Conservation (phyloP, 2,329 filamentous ascomycete genomes). For the Botrytis fragariae region DNA sequence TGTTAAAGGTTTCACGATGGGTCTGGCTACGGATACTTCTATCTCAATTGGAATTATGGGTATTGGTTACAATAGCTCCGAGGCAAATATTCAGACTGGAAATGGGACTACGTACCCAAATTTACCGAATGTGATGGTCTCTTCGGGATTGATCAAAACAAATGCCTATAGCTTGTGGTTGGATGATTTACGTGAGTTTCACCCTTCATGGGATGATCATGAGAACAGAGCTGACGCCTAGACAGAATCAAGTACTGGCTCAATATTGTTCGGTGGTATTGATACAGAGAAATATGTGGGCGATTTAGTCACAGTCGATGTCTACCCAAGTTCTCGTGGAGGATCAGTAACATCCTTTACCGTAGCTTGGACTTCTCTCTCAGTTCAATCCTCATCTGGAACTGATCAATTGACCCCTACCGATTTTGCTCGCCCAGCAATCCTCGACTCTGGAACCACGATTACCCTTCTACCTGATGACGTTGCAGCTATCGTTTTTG, state of each 20-base stretch:
- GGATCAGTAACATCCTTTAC: slow-evolving; percentile 33
- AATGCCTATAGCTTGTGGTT: slow-evolving; percentile 43
- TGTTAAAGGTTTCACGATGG: slow-evolving; percentile 53
- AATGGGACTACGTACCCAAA: slow-evolving; percentile 43
- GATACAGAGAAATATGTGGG: slow-evolving; percentile 48
- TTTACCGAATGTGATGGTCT: slow-evolving; percentile 38
- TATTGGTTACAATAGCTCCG: slow-evolving; percentile 49
- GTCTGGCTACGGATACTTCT: slow-evolving; percentile 49
- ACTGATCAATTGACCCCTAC: slow-evolving; percentile 37
- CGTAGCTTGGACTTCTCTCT: slow-evolving; percentile 38
- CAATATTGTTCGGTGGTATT: slow-evolving; percentile 46
- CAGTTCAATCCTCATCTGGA: slow-evolving; percentile 41
- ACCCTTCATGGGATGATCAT: not conserved
- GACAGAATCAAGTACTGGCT: slow-evolving; percentile 37
- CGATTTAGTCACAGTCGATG: slow-evolving; percentile 37
- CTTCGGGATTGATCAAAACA: slow-evolving; percentile 45
- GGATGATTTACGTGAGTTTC: slow-evolving; percentile 39
- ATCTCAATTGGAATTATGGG: slow-evolving; percentile 58
- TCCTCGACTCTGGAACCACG: slow-evolving; percentile 66
- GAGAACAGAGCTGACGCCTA: slow-evolving; percentile 22
- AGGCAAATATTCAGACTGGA: slow-evolving; percentile 48
- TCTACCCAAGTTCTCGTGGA: slow-evolving; percentile 30
- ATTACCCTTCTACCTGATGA: slow-evolving; percentile 62
- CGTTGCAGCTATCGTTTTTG: slow-evolving; percentile 48
- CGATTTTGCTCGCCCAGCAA: slow-evolving; percentile 46